A percentile compares a stretch with the other conserved stretches of the same genome.
phyloP scores from a whole-genome alignment of 176 grass and related monocot genomes.

The Bromus sterilis region DNA sequence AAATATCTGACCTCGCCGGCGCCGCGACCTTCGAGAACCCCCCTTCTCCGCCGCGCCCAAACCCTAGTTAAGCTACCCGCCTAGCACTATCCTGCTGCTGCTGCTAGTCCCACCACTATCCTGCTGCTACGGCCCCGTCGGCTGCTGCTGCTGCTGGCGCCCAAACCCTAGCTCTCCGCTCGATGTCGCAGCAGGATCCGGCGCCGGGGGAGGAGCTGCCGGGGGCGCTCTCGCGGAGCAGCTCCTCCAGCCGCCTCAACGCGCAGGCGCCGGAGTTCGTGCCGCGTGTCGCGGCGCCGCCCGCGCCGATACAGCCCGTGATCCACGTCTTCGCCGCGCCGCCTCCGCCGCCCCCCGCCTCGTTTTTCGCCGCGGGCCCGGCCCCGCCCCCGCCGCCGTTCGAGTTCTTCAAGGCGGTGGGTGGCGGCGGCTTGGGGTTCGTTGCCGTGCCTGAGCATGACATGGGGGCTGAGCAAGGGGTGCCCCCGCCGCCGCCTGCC shows the following conservation, averaged over 20 bases:
- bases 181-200: conserved; percentile 62
- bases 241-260: conserved; percentile 73
- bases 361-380: conserved; percentile 39
- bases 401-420: conserved; percentile 42
- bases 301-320: conserved; percentile 16
- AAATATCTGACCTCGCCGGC: conserved; percentile 30
- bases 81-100: neutral
- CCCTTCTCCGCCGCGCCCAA: neutral
- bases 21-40: conserved; percentile 12
- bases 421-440: neutral
- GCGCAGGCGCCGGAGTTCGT: conserved; percentile 88
- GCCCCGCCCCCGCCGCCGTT: conserved; percentile 47
- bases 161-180: conserved; percentile 34
- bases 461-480: conserved; percentile 13
- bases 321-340: conserved; percentile 46
- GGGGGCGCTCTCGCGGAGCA: conserved; percentile 37
- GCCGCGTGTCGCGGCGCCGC: conserved; percentile 37
- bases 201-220: conserved; percentile 14
- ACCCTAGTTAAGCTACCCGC: neutral
- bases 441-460: conserved; percentile 38
- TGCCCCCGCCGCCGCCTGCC: neutral
- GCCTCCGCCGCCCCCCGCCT: conserved; percentile 24
- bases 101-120: neutral
- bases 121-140: neutral
- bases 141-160: neutral